A percentile compares a stretch with the other conserved stretches of the same genome.
These are phyloP conservation scores for Martensiomyces pterosporus DNA, from an alignment of 192 early-diverging fungal species.

Conservation along the genomic window DNA sequence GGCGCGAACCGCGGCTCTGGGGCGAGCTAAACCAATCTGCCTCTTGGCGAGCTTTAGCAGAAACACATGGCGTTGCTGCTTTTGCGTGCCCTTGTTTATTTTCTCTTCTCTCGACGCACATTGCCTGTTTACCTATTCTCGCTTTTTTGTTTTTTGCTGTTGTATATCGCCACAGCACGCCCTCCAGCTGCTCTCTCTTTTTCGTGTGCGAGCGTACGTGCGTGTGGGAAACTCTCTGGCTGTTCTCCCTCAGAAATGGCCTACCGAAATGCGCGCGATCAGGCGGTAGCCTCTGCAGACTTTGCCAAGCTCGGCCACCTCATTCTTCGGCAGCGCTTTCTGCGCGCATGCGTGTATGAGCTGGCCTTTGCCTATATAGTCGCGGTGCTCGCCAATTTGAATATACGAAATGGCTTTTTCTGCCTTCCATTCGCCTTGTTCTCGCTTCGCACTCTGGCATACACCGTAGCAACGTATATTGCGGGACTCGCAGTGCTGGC, in stretches of 20 bases:
- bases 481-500: slow-evolving; percentile 18
- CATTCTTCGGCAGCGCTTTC: slow-evolving; percentile 34
- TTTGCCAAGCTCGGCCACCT: slow-evolving; percentile 38
- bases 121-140: too few species aligned
- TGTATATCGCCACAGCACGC: too few species aligned
- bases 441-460: slow-evolving; percentile 30
- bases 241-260: slow-evolving; percentile 8
- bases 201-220: too few species aligned
- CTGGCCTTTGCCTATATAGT: slow-evolving; percentile 32
- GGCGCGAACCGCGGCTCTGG: too few species aligned
- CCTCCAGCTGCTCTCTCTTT: too few species aligned
- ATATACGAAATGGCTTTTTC: slow-evolving; percentile 19
- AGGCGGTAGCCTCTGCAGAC: slow-evolving; percentile 35
- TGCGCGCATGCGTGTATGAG: slow-evolving; percentile 43
- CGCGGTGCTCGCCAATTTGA: slow-evolving; percentile 29
- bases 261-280: slow-evolving; percentile 30
- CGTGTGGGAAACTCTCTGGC: too few species aligned
- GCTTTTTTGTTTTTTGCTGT: too few species aligned
- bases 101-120: too few species aligned
- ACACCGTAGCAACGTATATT: slow-evolving; percentile 27
- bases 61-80: too few species aligned
- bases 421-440: slow-evolving; percentile 21
- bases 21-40: too few species aligned
- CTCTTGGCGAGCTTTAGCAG: too few species aligned
- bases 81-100: too few species aligned